phyloP scores from a whole-genome alignment of 805 yeast genomes.

The Jamesozyma lodderae region DNA sequence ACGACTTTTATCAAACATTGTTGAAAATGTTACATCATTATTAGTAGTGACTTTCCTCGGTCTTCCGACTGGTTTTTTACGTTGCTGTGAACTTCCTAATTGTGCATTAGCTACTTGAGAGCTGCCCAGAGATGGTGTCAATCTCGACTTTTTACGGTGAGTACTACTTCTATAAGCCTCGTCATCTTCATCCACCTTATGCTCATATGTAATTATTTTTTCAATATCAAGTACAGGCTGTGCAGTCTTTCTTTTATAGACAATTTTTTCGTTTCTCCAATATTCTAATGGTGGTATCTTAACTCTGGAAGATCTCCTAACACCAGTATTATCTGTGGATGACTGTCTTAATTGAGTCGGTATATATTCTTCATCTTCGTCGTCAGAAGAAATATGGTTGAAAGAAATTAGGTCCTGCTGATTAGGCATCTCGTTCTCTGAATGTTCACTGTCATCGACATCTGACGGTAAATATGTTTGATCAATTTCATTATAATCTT shows the following conservation, averaged over 20 bases:
- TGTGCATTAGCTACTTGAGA: not conserved
- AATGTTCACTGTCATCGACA: conserved; percentile 6
- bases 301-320: conserved; percentile 58
- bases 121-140: not conserved
- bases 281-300: conserved; percentile 65
- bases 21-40: not conserved
- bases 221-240: conserved; percentile 47
- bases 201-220: conserved; percentile 42
- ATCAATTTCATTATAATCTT: conserved; percentile 2
- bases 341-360: not conserved
- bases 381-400: conserved; percentile 2
- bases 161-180: conserved; percentile 6
- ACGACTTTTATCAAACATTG: conserved; percentile 8
- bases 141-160: not conserved
- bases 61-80: conserved; percentile 20
- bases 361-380: conserved; percentile 11
- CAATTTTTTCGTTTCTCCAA: conserved; percentile 75
- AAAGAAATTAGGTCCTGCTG: not conserved
- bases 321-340: conserved; percentile 19
- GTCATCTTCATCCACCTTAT: conserved; percentile 18
- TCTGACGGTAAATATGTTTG: conserved; percentile 7
- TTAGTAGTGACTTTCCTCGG: conserved; percentile 13
- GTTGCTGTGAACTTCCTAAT: not conserved
- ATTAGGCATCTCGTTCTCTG: not conserved
- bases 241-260: conserved; percentile 39